Evolutionary conservation across 192 early-diverging fungal species (phyloP), one percentile per base, ranked within the genome.

Genomic region (Anaeromyces robustus): DNA sequence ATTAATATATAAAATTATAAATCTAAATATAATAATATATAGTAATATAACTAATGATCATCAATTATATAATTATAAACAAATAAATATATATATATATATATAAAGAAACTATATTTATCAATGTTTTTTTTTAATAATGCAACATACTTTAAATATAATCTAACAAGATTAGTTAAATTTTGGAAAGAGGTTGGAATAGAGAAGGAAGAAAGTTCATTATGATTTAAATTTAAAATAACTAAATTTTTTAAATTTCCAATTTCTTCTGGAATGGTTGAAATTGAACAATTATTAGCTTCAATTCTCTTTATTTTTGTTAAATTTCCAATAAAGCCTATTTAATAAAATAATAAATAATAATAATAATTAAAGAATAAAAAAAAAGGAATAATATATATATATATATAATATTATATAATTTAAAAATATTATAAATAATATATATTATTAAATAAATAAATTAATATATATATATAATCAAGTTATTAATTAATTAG

Each of bases 201-300:
- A 14, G 80, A 81, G n/a, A 39, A 78, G 16, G 80, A 81, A 39
- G 43, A 79, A 29, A 82, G 81, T 31, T 82, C 78, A 59, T 82
- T 82, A 39, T 52, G 43, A 52, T 52, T 52, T 52, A 52, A 52
- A 52, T 52, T 52, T 52, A 52, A 22, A 22, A 52, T 52, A 22
- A 52, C 43, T 22, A 52, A 52, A 22, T 22, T 52, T 22, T 18
- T 22, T 52, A 52, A 52, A 52, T 52, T 52, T 52, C 81, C 81
- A 39, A 82, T 81, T 26, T 41, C 39, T 9, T 82, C 81, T n/a
- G 81, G 81, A 4, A 82, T 30, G 14, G 30, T 22, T 26, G 26
- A 16, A 28, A 82, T 22, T 14, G 81, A 82, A 52, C 81, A 82
- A 18, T 30, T 82, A 37, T 41, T 81, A 12, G 81, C 81, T 31